phyloP scores from a whole-genome alignment of 768 basidiomycete genomes.

The Nevesoporus exiguus region DNA sequence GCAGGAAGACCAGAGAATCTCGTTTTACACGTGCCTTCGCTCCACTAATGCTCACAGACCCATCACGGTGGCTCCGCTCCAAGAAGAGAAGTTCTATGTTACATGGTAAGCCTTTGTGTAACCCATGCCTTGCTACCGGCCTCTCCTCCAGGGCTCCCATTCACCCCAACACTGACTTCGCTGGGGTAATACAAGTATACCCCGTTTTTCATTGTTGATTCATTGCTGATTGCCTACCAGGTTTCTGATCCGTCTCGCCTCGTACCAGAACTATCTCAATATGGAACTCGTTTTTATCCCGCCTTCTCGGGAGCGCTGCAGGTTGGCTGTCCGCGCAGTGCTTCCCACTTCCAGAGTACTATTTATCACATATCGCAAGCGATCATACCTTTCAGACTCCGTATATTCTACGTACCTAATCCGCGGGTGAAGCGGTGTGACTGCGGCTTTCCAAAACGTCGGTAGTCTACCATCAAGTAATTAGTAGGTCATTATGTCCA shows the following conservation, averaged over 20 bases:
- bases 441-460: neutral
- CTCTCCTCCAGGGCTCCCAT: neutral
- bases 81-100: neutral
- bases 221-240: neutral
- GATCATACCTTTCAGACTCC: neutral
- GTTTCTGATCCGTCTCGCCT: neutral
- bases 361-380: neutral
- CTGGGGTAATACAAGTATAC: neutral
- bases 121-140: neutral
- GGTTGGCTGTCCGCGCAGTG: neutral
- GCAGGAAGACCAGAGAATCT: constrained; percentile 18
- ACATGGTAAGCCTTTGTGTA: neutral
- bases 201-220: neutral
- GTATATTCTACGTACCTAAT: neutral
- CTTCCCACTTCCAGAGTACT: neutral
- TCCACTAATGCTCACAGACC: constrained; percentile 3
- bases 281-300: neutral
- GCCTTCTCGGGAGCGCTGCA: constrained; percentile 2
- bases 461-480: neutral
- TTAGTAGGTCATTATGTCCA: neutral
- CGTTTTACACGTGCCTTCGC: constrained; percentile 17
- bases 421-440: constrained; percentile 11
- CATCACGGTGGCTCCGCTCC: constrained; percentile 1
- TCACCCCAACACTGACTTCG: neutral
- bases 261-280: neutral